phyloP scores from a whole-genome alignment of 768 basidiomycete genomes.

The Pleurotus sapidus region DNA sequence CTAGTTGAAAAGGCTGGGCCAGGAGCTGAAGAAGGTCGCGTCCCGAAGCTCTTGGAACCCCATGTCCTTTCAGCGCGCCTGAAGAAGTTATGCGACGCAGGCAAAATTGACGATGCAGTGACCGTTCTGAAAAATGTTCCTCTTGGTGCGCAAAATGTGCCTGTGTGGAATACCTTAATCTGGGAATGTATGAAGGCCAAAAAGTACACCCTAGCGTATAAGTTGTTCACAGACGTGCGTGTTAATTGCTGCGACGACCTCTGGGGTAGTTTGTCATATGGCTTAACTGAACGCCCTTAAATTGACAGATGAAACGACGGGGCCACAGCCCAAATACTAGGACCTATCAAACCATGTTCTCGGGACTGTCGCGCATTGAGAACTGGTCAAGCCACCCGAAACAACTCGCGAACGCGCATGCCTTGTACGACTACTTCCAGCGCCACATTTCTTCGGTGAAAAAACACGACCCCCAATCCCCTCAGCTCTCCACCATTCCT shows the following conservation, averaged over 20 bases:
- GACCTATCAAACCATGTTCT: constrained; percentile 71
- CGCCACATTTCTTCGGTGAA: constrained; percentile 48
- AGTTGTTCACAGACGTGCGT: constrained; percentile 68
- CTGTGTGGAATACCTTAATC: constrained; percentile 81
- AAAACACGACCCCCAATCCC: constrained; percentile 40
- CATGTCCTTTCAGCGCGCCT: constrained; percentile 59
- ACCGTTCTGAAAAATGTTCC: constrained; percentile 67
- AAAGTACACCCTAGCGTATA: constrained; percentile 57
- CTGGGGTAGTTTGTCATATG: too few species aligned
- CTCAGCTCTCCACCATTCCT: constrained; percentile 48
- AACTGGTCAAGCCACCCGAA: constrained; percentile 57
- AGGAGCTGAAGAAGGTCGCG: constrained; percentile 14
- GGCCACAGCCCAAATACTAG: constrained; percentile 66
- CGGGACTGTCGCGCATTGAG: constrained; percentile 57
- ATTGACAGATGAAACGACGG: constrained; percentile 76
- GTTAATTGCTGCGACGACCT: not conserved
- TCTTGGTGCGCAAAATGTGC: constrained; percentile 68
- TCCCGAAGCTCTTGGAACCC: constrained; percentile 50
- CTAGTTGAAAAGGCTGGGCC: constrained; percentile 12
- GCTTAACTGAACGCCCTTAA: not conserved
- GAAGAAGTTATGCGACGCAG: constrained; percentile 51
- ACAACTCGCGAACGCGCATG: constrained; percentile 60
- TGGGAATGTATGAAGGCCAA: constrained; percentile 56
- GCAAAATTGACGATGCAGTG: constrained; percentile 61
- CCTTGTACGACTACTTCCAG: constrained; percentile 57